Percentiles rank a stretch among this genome's conserved stretches.
Conservation (phyloP, 1,284 basidiomycete species). For the Neonothopanus nambi region DNA sequence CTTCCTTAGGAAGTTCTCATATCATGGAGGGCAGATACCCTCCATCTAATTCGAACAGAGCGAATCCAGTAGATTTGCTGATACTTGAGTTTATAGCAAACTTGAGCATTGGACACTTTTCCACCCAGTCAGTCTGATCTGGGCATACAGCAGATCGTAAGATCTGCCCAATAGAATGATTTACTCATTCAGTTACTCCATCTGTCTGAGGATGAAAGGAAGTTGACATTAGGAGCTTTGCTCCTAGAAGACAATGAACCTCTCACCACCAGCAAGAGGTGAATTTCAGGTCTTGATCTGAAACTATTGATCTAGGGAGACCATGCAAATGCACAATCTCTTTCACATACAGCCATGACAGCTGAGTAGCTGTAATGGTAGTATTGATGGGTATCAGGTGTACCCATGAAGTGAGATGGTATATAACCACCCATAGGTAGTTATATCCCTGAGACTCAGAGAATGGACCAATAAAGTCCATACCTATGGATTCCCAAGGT, state of each 20-base stretch:
- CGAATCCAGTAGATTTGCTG: slow-evolving; percentile 31
- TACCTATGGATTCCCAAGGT: slow-evolving; percentile 35
- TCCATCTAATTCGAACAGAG: slow-evolving; percentile 35
- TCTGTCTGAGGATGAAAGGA: slow-evolving; percentile 14
- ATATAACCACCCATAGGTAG: slow-evolving; percentile 23
- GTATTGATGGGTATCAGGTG: slow-evolving; percentile 23
- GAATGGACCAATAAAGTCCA: slow-evolving; percentile 39
- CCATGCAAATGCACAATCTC: slow-evolving; percentile 29
- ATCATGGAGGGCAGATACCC: too few species aligned
- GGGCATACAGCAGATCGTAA: slow-evolving; percentile 25
- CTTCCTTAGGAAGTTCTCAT: background rate
- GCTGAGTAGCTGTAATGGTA: slow-evolving; percentile 15
- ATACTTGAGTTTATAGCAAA: slow-evolving; percentile 18
- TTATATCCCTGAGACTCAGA: slow-evolving; percentile 20
- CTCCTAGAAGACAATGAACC: slow-evolving; percentile 26
- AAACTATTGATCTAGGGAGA: slow-evolving; percentile 24
- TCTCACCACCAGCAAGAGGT: slow-evolving; percentile 28
- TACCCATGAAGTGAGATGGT: slow-evolving; percentile 21
- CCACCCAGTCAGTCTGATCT: slow-evolving; percentile 36
- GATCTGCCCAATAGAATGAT: slow-evolving; percentile 27
- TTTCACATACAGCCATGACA: slow-evolving; percentile 21
- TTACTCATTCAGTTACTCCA: slow-evolving; percentile 25
- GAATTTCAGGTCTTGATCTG: slow-evolving; percentile 28
- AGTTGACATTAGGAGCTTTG: slow-evolving; percentile 15
- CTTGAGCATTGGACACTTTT: slow-evolving; percentile 30